These are phyloP conservation scores for Tulasnella sp. DNA, from an alignment of 768 basidiomycete genomes.

Conservation along the genomic window DNA sequence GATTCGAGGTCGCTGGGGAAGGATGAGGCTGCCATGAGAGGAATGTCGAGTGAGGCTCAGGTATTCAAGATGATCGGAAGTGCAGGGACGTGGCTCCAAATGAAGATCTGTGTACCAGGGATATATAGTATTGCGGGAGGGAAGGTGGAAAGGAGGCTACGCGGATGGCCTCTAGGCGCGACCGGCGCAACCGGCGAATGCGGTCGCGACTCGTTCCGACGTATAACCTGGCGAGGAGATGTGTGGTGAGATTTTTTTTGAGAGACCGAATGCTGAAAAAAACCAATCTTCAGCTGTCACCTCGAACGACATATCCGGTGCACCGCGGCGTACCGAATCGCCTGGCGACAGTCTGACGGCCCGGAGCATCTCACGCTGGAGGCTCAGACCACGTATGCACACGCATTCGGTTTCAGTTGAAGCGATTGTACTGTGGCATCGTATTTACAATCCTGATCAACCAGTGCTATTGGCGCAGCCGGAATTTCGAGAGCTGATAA, in stretches of 20 bases:
- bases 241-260: neutral
- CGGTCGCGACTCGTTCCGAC: constrained; percentile 8
- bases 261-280: neutral
- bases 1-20: constrained; percentile 21
- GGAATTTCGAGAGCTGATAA: too few relatives aligned
- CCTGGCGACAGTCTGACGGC: neutral
- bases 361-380: neutral
- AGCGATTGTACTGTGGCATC: neutral
- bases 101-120: neutral
- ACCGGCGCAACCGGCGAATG: neutral
- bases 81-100: neutral
- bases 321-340: neutral
- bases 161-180: neutral
- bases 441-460: too few relatives aligned
- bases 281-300: neutral
- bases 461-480: too few relatives aligned
- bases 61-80: neutral
- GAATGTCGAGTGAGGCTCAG: neutral
- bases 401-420: neutral
- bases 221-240: neutral
- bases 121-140: neutral
- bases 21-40: neutral
- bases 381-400: neutral
- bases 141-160: neutral
- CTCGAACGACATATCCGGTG: neutral